phyloP scores from a whole-genome alignment of 495 filamentous ascomycete species.

The Diplogelasinospora grovesii region DNA sequence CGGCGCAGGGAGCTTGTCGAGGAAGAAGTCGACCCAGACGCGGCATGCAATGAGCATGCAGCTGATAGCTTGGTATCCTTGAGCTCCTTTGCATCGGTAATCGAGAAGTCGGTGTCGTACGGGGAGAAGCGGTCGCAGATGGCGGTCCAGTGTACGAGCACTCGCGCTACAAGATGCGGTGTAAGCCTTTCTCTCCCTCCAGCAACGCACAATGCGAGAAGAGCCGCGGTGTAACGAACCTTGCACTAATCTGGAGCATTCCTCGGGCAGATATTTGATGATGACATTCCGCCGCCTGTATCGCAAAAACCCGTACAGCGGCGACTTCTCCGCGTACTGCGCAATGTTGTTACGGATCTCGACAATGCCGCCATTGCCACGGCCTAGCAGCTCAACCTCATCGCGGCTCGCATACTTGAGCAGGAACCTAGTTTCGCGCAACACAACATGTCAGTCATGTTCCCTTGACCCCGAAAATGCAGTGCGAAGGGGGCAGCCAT shows the following conservation, averaged over 20 bases:
- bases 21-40: conserved; percentile 78
- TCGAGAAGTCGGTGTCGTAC: conserved; percentile 73
- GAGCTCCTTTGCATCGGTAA: conserved; percentile 67
- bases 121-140: conserved; percentile 81
- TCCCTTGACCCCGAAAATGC: too few relatives aligned
- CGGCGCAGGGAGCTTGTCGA: conserved; percentile 73
- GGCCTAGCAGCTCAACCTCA: conserved; percentile 71
- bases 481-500: conserved; percentile 19
- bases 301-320: conserved; percentile 84
- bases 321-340: conserved; percentile 72
- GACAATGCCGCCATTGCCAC: conserved; percentile 75
- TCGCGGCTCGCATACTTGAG: conserved; percentile 88
- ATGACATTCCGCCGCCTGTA: conserved; percentile 88
- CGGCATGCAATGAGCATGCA: conserved; percentile 83
- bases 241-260: conserved; percentile 81
- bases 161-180: conserved; percentile 56
- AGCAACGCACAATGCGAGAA: background rate
- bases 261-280: conserved; percentile 86
- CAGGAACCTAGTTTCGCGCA: conserved; percentile 62
- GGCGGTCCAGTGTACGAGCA: conserved; percentile 87
- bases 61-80: conserved; percentile 82
- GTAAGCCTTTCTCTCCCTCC: conserved; percentile 10
- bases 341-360: conserved; percentile 75
- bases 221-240: conserved; percentile 47
- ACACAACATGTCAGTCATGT: too few relatives aligned